Evolutionary conservation across 345 rosid species (phyloP).

Genomic region (Stellera chamaejasme): DNA sequence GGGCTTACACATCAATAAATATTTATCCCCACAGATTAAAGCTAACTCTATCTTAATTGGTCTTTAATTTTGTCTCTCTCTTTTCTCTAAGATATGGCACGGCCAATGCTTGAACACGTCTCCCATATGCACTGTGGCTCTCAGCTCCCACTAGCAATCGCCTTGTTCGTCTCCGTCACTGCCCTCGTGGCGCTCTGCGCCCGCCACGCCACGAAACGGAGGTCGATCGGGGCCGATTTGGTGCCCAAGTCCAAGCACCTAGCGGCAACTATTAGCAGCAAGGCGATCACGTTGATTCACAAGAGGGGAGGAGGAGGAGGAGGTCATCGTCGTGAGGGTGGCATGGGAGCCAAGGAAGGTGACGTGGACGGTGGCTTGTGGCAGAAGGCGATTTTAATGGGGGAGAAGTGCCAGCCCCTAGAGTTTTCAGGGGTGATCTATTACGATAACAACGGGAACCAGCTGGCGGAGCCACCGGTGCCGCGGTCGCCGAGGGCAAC

Average conservation of each 20-base stretch:
- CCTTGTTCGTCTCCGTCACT: neutral
- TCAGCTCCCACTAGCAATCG: neutral
- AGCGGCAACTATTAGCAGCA: conserved; percentile 43
- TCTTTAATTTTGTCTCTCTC: too few relatives aligned
- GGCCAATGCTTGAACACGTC: neutral
- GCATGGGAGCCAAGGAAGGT: conserved; percentile 8
- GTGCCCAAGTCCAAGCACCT: conserved; percentile 46
- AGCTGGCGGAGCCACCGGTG: conserved; percentile 45
- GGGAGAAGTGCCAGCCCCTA: conserved; percentile 89
- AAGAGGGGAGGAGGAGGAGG: conserved; percentile 13
- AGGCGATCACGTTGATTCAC: conserved; percentile 37
- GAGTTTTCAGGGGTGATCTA: conserved; percentile 84
- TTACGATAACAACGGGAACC: conserved; percentile 63
- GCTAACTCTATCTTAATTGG: too few relatives aligned
- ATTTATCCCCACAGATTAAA: too few relatives aligned
- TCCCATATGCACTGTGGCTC: neutral
- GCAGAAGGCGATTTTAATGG: conserved; percentile 88
- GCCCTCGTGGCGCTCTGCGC: conserved; percentile 9
- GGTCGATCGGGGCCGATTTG: neutral
- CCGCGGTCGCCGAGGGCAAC: conserved; percentile 71
- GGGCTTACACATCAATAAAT: too few relatives aligned
- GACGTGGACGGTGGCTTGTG: conserved; percentile 77
- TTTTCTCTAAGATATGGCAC: conserved; percentile 2
- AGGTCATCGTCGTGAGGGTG: conserved; percentile 12
- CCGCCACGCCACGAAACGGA: neutral